A percentile compares a stretch with the other conserved stretches of the same genome.
phyloP scores from a whole-genome alignment of 441 rosid species.

The Cnidoscolus chayamansa region DNA sequence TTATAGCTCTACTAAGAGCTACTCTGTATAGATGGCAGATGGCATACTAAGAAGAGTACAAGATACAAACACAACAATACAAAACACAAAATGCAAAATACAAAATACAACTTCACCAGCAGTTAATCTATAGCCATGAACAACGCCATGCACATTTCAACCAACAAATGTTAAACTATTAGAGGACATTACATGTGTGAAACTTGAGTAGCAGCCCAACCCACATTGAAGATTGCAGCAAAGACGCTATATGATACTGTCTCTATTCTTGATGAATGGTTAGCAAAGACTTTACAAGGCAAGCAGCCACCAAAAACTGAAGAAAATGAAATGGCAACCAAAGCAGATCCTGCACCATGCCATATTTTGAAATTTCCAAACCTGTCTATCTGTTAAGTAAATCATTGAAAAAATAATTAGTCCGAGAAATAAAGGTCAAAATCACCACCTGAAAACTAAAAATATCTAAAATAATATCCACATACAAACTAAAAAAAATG shows the following conservation, averaged over 20 bases:
- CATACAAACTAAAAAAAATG: constrained; percentile 1
- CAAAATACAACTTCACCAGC: too few species aligned
- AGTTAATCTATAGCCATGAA: not conserved
- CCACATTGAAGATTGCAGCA: constrained; percentile 93
- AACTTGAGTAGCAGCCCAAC: constrained; percentile 99
- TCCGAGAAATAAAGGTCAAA: constrained; percentile 7
- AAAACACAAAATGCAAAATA: too few species aligned
- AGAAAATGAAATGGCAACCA: constrained; percentile 92
- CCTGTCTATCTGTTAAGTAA: constrained; percentile 75
- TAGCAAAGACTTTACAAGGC: constrained; percentile 66
- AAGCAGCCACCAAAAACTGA: constrained; percentile 92
- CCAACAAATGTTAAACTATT: not conserved
- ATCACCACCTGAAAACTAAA: constrained; percentile 1
- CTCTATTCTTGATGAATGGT: constrained; percentile 42
- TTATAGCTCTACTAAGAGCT: too few species aligned
- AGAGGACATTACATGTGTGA: constrained; percentile 78
- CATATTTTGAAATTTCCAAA: constrained; percentile 95
- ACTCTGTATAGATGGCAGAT: too few species aligned
- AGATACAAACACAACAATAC: too few species aligned
- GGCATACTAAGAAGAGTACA: too few species aligned
- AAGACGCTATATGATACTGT: constrained; percentile 76
- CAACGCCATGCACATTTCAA: constrained; percentile 9
- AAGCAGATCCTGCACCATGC: constrained; percentile 89
- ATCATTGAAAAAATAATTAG: constrained; percentile 9
- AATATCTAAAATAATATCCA: not conserved